phyloP scores from a whole-genome alignment of 768 basidiomycete genomes.

The Pholiota molesta region DNA sequence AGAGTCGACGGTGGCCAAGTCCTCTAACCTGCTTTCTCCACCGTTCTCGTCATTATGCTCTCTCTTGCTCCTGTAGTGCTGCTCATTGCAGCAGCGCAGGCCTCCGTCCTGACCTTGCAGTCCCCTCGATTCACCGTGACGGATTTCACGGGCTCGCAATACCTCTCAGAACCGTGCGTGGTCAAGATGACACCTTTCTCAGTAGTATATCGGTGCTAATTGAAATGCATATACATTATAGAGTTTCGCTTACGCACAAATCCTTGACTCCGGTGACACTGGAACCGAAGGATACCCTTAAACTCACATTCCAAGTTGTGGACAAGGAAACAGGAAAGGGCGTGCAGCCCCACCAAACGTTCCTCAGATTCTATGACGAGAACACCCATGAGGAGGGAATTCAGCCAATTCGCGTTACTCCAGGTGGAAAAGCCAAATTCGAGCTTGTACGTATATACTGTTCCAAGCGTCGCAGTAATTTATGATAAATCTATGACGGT shows the following conservation, averaged over 20 bases:
- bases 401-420: slow-evolving; percentile 77
- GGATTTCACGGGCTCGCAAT: slow-evolving; percentile 57
- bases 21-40: not conserved
- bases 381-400: slow-evolving; percentile 81
- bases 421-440: slow-evolving; percentile 84
- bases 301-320: slow-evolving; percentile 78
- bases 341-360: slow-evolving; percentile 89
- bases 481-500: not conserved
- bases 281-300: slow-evolving; percentile 63
- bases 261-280: slow-evolving; percentile 53
- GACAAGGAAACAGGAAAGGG: slow-evolving; percentile 65
- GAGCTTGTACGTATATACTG: slow-evolving; percentile 61
- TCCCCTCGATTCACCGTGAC: slow-evolving; percentile 63
- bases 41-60: slow-evolving; percentile 27
- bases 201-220: not conserved
- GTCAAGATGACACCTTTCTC: slow-evolving; percentile 1
- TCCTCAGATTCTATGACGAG: slow-evolving; percentile 85
- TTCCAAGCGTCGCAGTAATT: not conserved
- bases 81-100: slow-evolving; percentile 52
- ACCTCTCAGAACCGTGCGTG: slow-evolving; percentile 70
- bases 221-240: slow-evolving; percentile 25
- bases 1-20: slow-evolving; percentile 1
- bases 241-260: slow-evolving; percentile 54
- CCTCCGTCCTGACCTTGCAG: slow-evolving; percentile 60
- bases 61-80: slow-evolving; percentile 42